A percentile compares a stretch with the other conserved stretches of the same genome.
phyloP scores from a whole-genome alignment of 2,329 filamentous ascomycete species.

The Arthroderma uncinatum region DNA sequence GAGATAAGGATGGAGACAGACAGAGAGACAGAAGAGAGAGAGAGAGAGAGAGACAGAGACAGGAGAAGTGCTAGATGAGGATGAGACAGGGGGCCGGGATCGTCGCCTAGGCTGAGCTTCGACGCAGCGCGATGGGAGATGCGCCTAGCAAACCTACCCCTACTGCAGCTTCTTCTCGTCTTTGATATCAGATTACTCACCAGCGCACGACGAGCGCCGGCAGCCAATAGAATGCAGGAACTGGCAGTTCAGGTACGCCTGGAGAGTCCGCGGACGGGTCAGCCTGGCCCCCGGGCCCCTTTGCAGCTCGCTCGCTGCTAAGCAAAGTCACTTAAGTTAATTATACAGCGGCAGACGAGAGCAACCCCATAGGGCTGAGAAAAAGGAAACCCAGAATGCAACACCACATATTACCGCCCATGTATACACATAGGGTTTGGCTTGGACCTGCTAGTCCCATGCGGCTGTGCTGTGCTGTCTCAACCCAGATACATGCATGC shows the following conservation, averaged over 20 bases:
- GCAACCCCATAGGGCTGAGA: constrained; percentile 1
- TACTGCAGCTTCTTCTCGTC: background rate
- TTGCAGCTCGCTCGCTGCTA: background rate
- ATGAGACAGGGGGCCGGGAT: background rate
- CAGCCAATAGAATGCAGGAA: background rate
- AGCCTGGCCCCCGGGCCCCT: background rate
- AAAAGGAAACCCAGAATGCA: background rate
- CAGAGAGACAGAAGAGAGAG: background rate
- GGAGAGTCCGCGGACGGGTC: background rate
- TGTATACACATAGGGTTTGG: background rate
- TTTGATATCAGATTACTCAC: background rate
- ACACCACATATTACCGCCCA: background rate
- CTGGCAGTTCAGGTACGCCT: background rate
- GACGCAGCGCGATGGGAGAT: background rate
- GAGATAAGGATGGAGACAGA: background rate
- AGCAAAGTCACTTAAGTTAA: background rate
- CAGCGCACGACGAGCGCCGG: background rate
- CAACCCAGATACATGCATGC: background rate
- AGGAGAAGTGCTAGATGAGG: no score
- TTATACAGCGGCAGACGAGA: background rate
- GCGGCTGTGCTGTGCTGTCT: constrained; percentile 3
- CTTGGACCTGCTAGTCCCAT: background rate
- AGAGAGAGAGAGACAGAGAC: background rate
- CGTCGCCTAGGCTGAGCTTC: background rate
- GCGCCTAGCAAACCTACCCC: background rate